Conservation (phyloP, 208 protist species). For the Jaenimonas drosophilae region DNA sequence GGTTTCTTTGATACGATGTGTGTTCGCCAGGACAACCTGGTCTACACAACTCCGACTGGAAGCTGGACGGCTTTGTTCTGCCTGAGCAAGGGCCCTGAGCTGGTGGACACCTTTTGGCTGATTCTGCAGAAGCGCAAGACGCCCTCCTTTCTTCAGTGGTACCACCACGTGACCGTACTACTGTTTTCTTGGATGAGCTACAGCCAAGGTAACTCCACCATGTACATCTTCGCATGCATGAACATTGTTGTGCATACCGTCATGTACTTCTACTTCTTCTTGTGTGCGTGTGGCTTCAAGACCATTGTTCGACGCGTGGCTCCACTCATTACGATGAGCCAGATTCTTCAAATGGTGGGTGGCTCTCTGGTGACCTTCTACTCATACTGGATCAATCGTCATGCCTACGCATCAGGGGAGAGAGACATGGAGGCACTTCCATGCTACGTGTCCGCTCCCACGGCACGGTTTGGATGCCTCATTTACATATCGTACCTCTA, state of each 20-base stretch:
- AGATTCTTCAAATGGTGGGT: slow-evolving; percentile 91
- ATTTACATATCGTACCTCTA: slow-evolving; percentile 91
- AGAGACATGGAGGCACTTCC: slow-evolving; percentile 28
- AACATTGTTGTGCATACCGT: slow-evolving; percentile 91
- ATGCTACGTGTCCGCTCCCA: slow-evolving; percentile 35
- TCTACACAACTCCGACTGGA: slow-evolving; percentile 33
- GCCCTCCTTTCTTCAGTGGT: slow-evolving; percentile 80
- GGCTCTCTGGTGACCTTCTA: slow-evolving; percentile 9
- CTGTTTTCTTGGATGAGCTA: slow-evolving; percentile 86
- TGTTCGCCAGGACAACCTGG: slow-evolving; percentile 22
- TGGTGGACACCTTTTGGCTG: slow-evolving; percentile 77
- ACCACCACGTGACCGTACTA: slow-evolving; percentile 91
- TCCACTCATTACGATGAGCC: slow-evolving; percentile 72
- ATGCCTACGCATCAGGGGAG: no score
- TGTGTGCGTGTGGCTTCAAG: slow-evolving; percentile 51
- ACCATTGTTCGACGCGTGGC: slow-evolving; percentile 60
- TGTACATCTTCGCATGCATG: slow-evolving; percentile 83
- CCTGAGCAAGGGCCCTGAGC: slow-evolving; percentile 76
- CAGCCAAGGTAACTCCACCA: slow-evolving; percentile 39
- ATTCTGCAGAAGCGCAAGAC: slow-evolving; percentile 40
- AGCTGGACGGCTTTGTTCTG: slow-evolving; percentile 77
- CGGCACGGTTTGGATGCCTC: slow-evolving; percentile 37
- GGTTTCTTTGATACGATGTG: slow-evolving; percentile 51
- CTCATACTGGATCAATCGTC: no score
- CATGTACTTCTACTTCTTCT: slow-evolving; percentile 94